phyloP scores from a whole-genome alignment of 2,329 filamentous ascomycete species.

The Malbranchea zuffiana region DNA sequence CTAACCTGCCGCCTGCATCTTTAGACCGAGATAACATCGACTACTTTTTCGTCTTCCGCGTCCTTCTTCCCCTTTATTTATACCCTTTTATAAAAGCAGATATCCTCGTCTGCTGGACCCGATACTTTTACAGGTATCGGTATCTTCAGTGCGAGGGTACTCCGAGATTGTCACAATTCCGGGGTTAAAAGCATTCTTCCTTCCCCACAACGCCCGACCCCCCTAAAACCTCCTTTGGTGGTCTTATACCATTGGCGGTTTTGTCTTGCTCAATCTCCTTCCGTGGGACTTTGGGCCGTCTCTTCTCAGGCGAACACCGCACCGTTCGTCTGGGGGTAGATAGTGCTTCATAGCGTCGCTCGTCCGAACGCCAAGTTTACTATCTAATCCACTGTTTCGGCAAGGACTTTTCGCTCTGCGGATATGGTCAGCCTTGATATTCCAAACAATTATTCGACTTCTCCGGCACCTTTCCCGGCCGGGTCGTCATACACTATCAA shows the following conservation, averaged over 20 bases:
- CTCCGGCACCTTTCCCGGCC: conserved; percentile 62
- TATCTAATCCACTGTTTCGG: neutral
- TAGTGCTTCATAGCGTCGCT: conserved; percentile 61
- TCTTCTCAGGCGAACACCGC: conserved; percentile 87
- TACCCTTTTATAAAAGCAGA: conserved; percentile 40
- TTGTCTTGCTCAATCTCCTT: conserved; percentile 58
- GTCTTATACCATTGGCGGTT: conserved; percentile 44
- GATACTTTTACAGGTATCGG: conserved; percentile 80
- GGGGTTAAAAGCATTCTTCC: conserved; percentile 68
- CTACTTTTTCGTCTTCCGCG: conserved; percentile 19
- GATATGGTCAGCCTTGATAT: conserved; percentile 80
- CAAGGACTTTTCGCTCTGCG: conserved; percentile 23
- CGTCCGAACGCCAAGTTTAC: conserved; percentile 17
- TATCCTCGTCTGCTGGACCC: conserved; percentile 68
- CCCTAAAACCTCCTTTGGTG: conserved; percentile 68
- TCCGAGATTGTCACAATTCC: conserved; percentile 69
- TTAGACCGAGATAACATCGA: neutral
- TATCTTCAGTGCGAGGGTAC: conserved; percentile 57
- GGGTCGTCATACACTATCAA: conserved; percentile 94
- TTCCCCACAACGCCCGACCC: conserved; percentile 72
- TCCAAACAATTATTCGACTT: conserved; percentile 70
- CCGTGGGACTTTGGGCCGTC: conserved; percentile 61
- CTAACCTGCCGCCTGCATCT: conserved; percentile 1
- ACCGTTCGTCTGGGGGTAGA: conserved; percentile 97
- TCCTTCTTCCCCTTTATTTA: conserved; percentile 15